A percentile compares a stretch with the other conserved stretches of the same genome.
phyloP scores from a whole-genome alignment of 139 green algal species.

The Coelastrella sp. region DNA sequence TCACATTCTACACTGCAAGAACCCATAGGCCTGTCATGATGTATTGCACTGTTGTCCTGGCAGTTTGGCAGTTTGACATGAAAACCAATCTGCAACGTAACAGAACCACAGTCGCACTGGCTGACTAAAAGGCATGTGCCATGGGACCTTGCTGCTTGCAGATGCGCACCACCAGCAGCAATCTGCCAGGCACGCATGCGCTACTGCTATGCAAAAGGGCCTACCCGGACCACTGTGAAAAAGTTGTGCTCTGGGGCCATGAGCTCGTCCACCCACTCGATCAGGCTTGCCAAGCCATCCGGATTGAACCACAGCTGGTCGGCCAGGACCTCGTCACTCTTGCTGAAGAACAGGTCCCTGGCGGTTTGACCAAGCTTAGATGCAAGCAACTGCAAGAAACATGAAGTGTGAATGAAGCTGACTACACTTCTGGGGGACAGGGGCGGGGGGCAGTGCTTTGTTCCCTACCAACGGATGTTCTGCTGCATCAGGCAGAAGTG shows the following conservation, averaged over 20 bases:
- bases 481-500: not conserved
- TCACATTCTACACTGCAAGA: too few relatives aligned
- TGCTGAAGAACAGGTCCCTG: not conserved
- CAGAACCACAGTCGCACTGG: too few relatives aligned
- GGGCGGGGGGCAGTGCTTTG: too few relatives aligned
- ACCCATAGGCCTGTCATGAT: too few relatives aligned
- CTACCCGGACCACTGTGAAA: conserved; percentile 46
- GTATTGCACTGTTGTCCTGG: too few relatives aligned
- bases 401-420: not conserved
- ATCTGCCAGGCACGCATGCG: not conserved
- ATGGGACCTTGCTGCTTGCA: not conserved
- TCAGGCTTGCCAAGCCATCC: conserved; percentile 49
- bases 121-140: too few relatives aligned
- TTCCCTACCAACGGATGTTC: too few relatives aligned
- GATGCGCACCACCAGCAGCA: not conserved
- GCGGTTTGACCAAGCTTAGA: not conserved
- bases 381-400: conserved; percentile 33
- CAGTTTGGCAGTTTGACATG: too few relatives aligned
- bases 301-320: conserved; percentile 33
- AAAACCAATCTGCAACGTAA: too few relatives aligned
- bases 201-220: not conserved
- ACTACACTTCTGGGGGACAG: not conserved
- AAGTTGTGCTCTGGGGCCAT: conserved; percentile 44
- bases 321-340: conserved; percentile 11
- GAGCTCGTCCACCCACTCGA: conserved; percentile 56